Base-by-base conservation (phyloP, 768 basidiomycete species). In the Lactarius trivialis region DNA sequence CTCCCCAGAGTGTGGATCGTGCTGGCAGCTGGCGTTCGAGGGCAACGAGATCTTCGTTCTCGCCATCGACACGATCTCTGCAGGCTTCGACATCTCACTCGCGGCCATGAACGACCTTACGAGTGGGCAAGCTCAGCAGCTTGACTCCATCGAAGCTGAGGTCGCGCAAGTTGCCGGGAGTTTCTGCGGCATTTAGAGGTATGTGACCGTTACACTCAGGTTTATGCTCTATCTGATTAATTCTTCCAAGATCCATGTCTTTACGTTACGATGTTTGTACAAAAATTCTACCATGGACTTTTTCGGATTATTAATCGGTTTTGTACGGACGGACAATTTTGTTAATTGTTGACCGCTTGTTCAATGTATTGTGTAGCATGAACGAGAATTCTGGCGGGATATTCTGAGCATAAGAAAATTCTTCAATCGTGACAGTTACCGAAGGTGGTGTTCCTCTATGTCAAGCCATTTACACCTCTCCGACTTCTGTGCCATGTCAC, bases 91-190 rank as follows among this genome's bases (percentile, higher is more conserved):
- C 60, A 70, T 85, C 33, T 78, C 82, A 0, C 67, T 77, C 65
- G 72, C 68, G 21, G 82, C 83, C 28, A 81, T 85, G 82, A 78
- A 85, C 62, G 65, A 65, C 15, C 69, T 85, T 63, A 85, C 84
- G 15, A 37, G 52, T 37, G 54, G 59, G 21, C 17, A 55, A 28
- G 63, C 63, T 26, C 30, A 19, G 48, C 11, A 17, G 9, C n/a
- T 60, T 12, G 59, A 43, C 26, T 33, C 6, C 17, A 28, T 64
- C 30, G 12, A 52, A 19, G 62, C 36, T n/a, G 4, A 48, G 7
- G 50, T 52, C 32, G 32, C 11, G 49, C 58, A 56, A 21, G 51
- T 52, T 7, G 51, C 17, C 26, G 14, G 3, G n/a, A 32, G 3
- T 11, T 0, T 32, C 28, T 52, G 51, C 17, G 17, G 28, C 14